phyloP scores from a whole-genome alignment of 495 filamentous ascomycete species.

The Daldinia bambusicola region DNA sequence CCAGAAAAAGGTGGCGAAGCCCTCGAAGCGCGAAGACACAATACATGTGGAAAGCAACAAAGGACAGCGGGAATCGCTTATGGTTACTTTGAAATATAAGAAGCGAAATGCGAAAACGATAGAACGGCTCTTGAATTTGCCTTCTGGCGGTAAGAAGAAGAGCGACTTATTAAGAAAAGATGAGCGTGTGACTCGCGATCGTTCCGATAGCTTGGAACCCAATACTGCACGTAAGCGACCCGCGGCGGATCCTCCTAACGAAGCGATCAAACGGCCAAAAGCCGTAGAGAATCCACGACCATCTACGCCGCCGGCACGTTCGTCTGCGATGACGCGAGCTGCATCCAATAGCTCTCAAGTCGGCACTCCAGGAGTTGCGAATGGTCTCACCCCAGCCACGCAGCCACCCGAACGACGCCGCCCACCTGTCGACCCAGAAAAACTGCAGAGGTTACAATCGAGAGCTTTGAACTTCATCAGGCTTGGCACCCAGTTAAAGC shows the following conservation, averaged over 20 bases:
- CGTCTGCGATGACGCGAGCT: constrained; percentile 59
- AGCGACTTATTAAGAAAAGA: constrained; percentile 54
- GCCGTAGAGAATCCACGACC: constrained; percentile 43
- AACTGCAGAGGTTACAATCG: constrained; percentile 40
- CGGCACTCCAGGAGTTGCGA: constrained; percentile 53
- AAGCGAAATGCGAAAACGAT: constrained; percentile 54
- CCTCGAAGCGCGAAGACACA: constrained; percentile 44
- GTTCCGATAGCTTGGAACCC: constrained; percentile 52
- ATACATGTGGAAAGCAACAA: constrained; percentile 47
- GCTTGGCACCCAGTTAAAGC: constrained; percentile 57
- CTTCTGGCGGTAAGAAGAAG: constrained; percentile 49
- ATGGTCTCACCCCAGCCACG: constrained; percentile 52
- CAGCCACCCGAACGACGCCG: constrained; percentile 49
- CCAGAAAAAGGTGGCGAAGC: constrained; percentile 51
- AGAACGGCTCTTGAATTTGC: constrained; percentile 57
- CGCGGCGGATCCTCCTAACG: constrained; percentile 46
- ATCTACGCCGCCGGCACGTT: constrained; percentile 58
- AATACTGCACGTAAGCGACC: constrained; percentile 57
- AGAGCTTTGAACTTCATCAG: constrained; percentile 43
- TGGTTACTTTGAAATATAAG: constrained; percentile 54
- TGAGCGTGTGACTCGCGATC: constrained; percentile 45
- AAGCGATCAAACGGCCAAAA: constrained; percentile 50
- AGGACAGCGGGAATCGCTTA: constrained; percentile 39
- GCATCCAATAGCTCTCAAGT: constrained; percentile 58
- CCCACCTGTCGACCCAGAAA: constrained; percentile 40